Evolutionary conservation across 2,329 filamentous ascomycete genomes (phyloP).

Genomic region (Aspergillus arachidicola): DNA sequence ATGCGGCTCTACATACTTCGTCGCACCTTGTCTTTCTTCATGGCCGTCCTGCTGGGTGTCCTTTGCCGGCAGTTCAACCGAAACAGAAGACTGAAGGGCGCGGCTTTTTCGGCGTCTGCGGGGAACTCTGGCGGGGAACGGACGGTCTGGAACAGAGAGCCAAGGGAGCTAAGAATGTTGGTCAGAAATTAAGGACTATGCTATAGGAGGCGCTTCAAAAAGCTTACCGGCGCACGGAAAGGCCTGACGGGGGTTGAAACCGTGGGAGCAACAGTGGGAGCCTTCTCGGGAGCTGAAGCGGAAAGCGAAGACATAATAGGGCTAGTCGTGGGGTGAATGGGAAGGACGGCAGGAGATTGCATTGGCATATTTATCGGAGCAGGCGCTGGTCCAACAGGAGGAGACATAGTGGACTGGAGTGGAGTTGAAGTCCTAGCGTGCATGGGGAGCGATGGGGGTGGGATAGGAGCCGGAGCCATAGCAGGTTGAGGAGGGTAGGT

Average conservation of each 20-base stretch:
- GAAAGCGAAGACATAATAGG: slow-evolving; percentile 40
- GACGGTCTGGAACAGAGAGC: slow-evolving; percentile 58
- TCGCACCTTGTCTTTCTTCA: slow-evolving; percentile 23
- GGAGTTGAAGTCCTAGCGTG: slow-evolving; percentile 42
- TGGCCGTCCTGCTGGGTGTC: slow-evolving; percentile 32
- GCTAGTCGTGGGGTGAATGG: slow-evolving; percentile 26
- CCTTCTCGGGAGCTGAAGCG: slow-evolving; percentile 27
- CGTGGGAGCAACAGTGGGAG: slow-evolving; percentile 9
- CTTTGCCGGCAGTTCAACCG: slow-evolving; percentile 57
- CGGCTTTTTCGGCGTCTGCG: slow-evolving; percentile 48
- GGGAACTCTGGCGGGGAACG: slow-evolving; percentile 57
- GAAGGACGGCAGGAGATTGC: slow-evolving; percentile 26
- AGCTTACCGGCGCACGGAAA: slow-evolving; percentile 53
- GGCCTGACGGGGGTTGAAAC: slow-evolving; percentile 41
- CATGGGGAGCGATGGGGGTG: slow-evolving; percentile 37
- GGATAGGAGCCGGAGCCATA: slow-evolving; percentile 41
- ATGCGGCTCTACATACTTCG: slow-evolving; percentile 21
- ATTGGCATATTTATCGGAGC: slow-evolving; percentile 34
- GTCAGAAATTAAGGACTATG: slow-evolving; percentile 14
- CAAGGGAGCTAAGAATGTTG: slow-evolving; percentile 55
- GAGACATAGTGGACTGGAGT: slow-evolving; percentile 40
- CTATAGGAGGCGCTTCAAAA: neutral
- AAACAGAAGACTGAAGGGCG: slow-evolving; percentile 35
- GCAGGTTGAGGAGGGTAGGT: slow-evolving; percentile 47
- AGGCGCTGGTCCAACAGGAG: slow-evolving; percentile 30